phyloP scores from a whole-genome alignment of 2,329 filamentous ascomycete species.

The Colletotrichum sp. region DNA sequence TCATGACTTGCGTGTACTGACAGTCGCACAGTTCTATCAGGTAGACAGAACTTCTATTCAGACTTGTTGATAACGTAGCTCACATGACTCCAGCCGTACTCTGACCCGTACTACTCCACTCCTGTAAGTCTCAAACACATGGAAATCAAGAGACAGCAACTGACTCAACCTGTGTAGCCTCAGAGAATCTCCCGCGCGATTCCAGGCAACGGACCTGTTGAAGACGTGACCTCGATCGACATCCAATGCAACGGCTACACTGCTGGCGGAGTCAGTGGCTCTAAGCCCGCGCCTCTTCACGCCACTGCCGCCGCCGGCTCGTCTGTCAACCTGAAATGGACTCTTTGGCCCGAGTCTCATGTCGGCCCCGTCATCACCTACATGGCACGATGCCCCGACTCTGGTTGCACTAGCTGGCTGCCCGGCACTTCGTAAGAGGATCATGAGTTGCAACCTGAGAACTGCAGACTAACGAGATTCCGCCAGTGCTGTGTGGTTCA shows the following conservation, averaged over 20 bases:
- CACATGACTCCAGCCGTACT: constrained; percentile 24
- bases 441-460: constrained; percentile 19
- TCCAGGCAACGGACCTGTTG: constrained; percentile 62
- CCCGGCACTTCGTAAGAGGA: constrained; percentile 40
- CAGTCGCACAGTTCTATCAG: constrained; percentile 33
- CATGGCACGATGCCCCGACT: constrained; percentile 62
- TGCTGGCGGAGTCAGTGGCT: constrained; percentile 51
- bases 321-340: constrained; percentile 60
- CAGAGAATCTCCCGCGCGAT: constrained; percentile 56
- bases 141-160: background rate
- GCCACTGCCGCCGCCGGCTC: constrained; percentile 59
- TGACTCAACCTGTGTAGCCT: background rate
- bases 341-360: constrained; percentile 54
- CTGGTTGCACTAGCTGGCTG: constrained; percentile 53
- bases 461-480: constrained; percentile 18
- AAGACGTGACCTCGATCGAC: constrained; percentile 57
- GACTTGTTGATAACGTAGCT: background rate
- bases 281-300: constrained; percentile 57
- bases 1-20: background rate
- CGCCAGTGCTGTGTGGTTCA: constrained; percentile 57
- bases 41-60: constrained; percentile 12
- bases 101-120: constrained; percentile 18
- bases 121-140: background rate
- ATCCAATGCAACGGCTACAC: constrained; percentile 62
- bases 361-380: constrained; percentile 63